phyloP scores from a whole-genome alignment of 192 early-diverging fungal genomes.

The Geranomyces michiganensis region DNA sequence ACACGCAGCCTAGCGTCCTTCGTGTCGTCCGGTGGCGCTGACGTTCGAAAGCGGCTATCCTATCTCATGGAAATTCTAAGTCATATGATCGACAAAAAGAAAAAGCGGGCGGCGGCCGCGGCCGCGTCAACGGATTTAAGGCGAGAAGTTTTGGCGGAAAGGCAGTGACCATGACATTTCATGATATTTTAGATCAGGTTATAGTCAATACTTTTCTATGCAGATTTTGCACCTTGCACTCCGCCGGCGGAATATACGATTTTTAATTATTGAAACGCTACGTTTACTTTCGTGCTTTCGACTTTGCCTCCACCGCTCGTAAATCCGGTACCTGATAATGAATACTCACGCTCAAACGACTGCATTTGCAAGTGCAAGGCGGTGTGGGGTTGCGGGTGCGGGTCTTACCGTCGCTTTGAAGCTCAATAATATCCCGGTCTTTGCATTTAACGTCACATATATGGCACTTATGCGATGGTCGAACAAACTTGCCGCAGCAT shows the following conservation, averaged over 20 bases:
- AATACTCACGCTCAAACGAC: too few species aligned
- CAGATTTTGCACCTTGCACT: too few species aligned
- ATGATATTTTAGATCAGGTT: too few species aligned
- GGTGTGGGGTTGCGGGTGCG: not conserved
- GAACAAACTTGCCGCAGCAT: conserved; percentile 70
- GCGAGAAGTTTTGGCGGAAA: too few species aligned
- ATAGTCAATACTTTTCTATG: too few species aligned
- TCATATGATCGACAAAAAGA: conserved; percentile 49
- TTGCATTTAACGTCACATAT: conserved; percentile 69
- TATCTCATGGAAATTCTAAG: conserved; percentile 44
- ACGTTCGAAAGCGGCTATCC: conserved; percentile 39
- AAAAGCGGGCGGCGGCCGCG: not conserved
- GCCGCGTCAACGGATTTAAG: too few species aligned
- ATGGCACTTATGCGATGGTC: conserved; percentile 68
- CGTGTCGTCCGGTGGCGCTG: conserved; percentile 20
- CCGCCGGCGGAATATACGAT: too few species aligned
- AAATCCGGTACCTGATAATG: conserved; percentile 63
- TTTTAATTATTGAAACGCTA: conserved; percentile 61
- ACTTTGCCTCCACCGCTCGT: conserved; percentile 66
- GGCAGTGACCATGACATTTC: too few species aligned
- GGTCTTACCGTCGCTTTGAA: conserved; percentile 66
- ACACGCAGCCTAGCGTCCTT: conserved; percentile 33
- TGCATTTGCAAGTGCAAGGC: not conserved
- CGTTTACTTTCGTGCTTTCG: conserved; percentile 61
- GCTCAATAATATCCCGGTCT: conserved; percentile 67